Percentiles rank a stretch among this genome's conserved stretches.
Evolutionary conservation across 2,329 filamentous ascomycete genomes (phyloP).

Genomic region (Colletotrichum abscissum): DNA sequence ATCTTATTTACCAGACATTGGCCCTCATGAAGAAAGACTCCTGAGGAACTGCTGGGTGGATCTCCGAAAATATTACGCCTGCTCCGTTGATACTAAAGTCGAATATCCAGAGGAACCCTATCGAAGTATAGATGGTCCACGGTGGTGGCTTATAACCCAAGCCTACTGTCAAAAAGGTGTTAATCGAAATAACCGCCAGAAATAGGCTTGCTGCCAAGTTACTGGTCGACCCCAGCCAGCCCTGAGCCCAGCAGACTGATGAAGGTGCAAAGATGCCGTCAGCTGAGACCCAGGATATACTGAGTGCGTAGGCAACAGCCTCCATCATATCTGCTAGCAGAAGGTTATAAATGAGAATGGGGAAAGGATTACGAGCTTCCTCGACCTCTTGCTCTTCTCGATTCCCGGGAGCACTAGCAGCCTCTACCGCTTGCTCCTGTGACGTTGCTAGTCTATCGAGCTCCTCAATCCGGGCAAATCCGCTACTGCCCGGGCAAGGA

Average conservation of each 20-base stretch:
- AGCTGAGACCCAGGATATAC: constrained; percentile 59
- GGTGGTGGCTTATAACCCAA: constrained; percentile 59
- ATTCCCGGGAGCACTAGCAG: not conserved
- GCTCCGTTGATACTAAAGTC: constrained; percentile 35
- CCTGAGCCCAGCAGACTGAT: constrained; percentile 63
- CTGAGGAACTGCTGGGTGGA: not conserved
- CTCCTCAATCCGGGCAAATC: constrained; percentile 10
- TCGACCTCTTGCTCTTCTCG: not conserved
- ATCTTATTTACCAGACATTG: constrained; percentile 19
- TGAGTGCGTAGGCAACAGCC: constrained; percentile 65
- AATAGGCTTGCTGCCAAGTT: constrained; percentile 68
- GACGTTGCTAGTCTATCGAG: constrained; percentile 13
- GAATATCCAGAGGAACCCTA: constrained; percentile 62
- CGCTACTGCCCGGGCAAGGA: not conserved
- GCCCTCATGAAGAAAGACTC: constrained; percentile 33
- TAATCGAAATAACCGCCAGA: constrained; percentile 66
- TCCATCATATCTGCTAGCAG: constrained; percentile 70
- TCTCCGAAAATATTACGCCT: not conserved
- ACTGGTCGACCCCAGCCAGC: constrained; percentile 67
- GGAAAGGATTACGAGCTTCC: constrained; percentile 61
- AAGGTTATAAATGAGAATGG: constrained; percentile 70
- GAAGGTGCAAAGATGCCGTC: constrained; percentile 61
- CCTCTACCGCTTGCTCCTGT: not conserved
- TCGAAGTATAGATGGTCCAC: constrained; percentile 52
- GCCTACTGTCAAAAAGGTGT: constrained; percentile 67